Evolutionary conservation across 768 basidiomycete species (phyloP).

Genomic region (Kwoniella shandongensis): DNA sequence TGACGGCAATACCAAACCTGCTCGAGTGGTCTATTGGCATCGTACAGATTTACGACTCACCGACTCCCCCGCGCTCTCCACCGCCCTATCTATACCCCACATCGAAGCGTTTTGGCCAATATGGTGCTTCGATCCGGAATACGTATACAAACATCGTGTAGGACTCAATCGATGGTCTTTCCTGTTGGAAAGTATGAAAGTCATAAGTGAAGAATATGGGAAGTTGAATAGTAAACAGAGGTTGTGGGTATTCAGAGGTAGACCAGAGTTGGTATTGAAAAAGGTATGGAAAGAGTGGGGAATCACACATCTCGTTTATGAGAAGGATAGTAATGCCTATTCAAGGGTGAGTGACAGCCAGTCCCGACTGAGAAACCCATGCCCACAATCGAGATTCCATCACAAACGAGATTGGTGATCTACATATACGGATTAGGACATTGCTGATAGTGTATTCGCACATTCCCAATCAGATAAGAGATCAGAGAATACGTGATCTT

Average conservation of each 20-base stretch:
- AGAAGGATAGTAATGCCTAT: conserved; percentile 52
- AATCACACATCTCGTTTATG: conserved; percentile 53
- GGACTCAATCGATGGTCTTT: conserved; percentile 52
- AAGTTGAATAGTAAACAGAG: conserved; percentile 47
- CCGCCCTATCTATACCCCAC: conserved; percentile 31
- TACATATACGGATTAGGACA: too few species aligned
- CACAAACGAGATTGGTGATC: too few species aligned
- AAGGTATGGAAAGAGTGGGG: conserved; percentile 52
- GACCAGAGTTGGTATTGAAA: conserved; percentile 48
- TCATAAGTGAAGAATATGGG: conserved; percentile 42
- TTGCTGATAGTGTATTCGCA: too few species aligned
- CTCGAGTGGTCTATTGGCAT: conserved; percentile 53
- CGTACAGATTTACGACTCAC: conserved; percentile 54
- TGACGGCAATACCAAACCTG: neutral
- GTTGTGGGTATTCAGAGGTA: conserved; percentile 50
- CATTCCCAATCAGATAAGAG: conserved; percentile 29
- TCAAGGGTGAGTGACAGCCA: conserved; percentile 22
- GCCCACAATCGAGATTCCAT: too few species aligned
- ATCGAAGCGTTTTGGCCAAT: conserved; percentile 41
- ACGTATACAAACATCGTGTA: conserved; percentile 51
- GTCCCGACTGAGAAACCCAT: too few species aligned
- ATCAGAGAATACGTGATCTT: conserved; percentile 40
- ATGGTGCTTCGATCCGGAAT: conserved; percentile 52
- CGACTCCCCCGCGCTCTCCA: conserved; percentile 48
- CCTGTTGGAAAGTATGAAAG: conserved; percentile 48